Evolutionary conservation across 2,329 filamentous ascomycete species (phyloP), one percentile per base, ranked within the genome.

Genomic region (Pleurostoma richardsiae): DNA sequence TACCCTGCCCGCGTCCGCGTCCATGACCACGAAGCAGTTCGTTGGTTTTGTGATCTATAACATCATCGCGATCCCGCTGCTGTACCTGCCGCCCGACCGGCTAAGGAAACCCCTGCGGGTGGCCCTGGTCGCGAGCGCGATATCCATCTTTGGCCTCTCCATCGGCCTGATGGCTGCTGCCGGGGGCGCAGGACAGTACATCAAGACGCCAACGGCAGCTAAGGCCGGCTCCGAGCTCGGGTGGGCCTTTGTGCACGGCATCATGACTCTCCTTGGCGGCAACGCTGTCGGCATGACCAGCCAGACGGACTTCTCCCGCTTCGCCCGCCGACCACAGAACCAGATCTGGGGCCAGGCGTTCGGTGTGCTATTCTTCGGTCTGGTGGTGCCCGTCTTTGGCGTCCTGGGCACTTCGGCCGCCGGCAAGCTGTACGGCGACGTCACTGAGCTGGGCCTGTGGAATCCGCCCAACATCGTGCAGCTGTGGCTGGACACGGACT

Each of bases 191-290:
- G 48, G 51, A 6, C 50, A 51, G n/a, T 54, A 64, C 41, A 51
- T 60, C 19, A 63, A 59, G 4, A 55, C 56, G 2, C 50, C 55
- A 4, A 55, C 56, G n/a, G 56, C 55, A 7, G 49, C 56, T 26
- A 51, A 56, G 10, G 56, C 53, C 4, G 56, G 58, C 4, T 50
- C 57, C 1, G 53, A 52, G 3, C 59, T 67, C 1, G 67, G 64
- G 30, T 70, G 67, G 66, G 55, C 59, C 41, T 57, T 69, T 45
- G 61, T 69, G 51, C 52, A 53, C 11, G 67, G 65, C 39, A 63
- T 70, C 48, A 70, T 68, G 53, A 56, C 61, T 43, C 61, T 68
- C 46, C 60, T 70, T 55, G 66, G 67, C 6, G 46, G 46, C n/a
- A 48, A 57, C 54, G 10, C 59, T 62, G 30, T 65, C 57, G 5